These are phyloP conservation scores for Medicago arabica DNA, from an alignment of 306 rosid species.

Conservation along the genomic window DNA sequence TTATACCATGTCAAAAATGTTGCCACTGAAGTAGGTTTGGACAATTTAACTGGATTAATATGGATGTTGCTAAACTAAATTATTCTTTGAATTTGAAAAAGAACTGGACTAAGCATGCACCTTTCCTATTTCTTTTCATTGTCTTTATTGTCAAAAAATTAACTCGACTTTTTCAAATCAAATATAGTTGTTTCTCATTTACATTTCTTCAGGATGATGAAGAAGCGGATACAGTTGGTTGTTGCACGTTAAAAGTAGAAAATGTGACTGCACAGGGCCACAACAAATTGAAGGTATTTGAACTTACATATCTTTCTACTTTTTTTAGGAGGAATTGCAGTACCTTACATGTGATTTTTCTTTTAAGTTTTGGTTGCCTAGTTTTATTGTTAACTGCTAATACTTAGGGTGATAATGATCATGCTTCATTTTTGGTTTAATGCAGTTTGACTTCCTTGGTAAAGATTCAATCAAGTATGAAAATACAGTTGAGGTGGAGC, in stretches of 20 bases:
- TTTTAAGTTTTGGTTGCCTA: neutral
- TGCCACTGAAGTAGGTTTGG: constrained; percentile 5
- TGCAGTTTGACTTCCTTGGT: constrained; percentile 98
- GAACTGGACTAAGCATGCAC: neutral
- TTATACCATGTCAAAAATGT: neutral
- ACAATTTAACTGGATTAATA: constrained; percentile 6
- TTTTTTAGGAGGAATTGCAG: neutral
- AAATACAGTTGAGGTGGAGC: constrained; percentile 87
- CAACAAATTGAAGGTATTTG: constrained; percentile 74
- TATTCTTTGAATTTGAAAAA: constrained; percentile 1
- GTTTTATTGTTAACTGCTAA: constrained; percentile 28
- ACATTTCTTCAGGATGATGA: constrained; percentile 78
- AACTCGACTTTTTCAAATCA: constrained; percentile 3
- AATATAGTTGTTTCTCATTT: constrained; percentile 34
- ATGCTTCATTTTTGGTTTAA: constrained; percentile 43
- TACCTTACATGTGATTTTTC: constrained; percentile 15
- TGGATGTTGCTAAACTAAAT: constrained; percentile 14
- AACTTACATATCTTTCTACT: neutral
- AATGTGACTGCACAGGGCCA: constrained; percentile 77
- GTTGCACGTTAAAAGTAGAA: constrained; percentile 97
- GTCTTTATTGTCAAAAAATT: constrained; percentile 17
- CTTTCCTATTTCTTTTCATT: neutral
- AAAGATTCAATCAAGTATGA: constrained; percentile 97
- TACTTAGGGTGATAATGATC: constrained; percentile 27
- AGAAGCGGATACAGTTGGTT: constrained; percentile 99